Evolutionary conservation across 2,329 filamentous ascomycete genomes (phyloP).

Genomic region (Pestalotiopsis fici): DNA sequence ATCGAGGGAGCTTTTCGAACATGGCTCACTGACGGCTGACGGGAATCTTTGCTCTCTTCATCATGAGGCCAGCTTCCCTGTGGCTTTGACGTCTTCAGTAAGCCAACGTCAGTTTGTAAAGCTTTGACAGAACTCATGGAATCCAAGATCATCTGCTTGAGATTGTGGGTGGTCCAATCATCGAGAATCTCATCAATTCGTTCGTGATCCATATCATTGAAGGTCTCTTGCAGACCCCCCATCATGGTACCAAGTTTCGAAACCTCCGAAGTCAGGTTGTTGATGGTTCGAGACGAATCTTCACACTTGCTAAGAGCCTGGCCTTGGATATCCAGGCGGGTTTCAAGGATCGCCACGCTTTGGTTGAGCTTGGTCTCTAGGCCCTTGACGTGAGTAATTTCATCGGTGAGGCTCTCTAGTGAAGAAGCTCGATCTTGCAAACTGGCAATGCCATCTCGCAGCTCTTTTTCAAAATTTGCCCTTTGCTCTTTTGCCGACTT

Average conservation of each 20-base stretch:
- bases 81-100: background rate
- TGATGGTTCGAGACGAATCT: background rate
- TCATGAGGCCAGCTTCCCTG: background rate
- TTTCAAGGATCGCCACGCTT: background rate
- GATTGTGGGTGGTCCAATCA: constrained; percentile 16
- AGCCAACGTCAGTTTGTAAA: background rate
- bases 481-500: background rate
- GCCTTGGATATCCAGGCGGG: background rate
- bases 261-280: background rate
- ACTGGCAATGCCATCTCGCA: background rate
- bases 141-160: constrained; percentile 13
- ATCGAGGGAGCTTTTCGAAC: background rate
- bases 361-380: background rate
- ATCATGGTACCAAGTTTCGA: background rate
- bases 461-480: background rate
- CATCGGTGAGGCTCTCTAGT: background rate
- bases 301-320: background rate
- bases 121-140: background rate
- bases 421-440: background rate
- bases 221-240: background rate
- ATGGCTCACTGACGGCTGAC: background rate
- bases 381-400: too few species aligned
- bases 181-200: constrained; percentile 18
- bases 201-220: background rate
- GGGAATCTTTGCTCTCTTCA: background rate